Conservation (phyloP, 2,329 filamentous ascomycete species). For the Mariannaea sp. region DNA sequence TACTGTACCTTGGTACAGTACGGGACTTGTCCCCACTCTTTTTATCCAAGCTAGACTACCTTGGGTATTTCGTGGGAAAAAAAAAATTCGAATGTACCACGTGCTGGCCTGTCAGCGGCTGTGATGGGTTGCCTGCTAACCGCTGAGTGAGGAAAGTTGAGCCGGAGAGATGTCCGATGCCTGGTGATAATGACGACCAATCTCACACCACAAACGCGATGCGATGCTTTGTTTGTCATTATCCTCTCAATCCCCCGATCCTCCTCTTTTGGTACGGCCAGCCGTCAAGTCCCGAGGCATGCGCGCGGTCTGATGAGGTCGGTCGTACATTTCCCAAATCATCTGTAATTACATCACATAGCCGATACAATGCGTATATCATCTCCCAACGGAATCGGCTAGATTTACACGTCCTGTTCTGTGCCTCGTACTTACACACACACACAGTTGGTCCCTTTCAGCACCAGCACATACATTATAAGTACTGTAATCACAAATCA, state of each 20-base stretch:
- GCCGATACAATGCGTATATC: too few species aligned
- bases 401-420: too few species aligned
- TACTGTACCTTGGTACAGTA: too few species aligned
- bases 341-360: too few species aligned
- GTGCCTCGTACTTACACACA: too few species aligned
- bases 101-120: constrained; percentile 22
- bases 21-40: constrained; percentile 34
- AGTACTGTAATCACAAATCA: constrained; percentile 5
- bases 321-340: too few species aligned
- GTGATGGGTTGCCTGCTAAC: constrained; percentile 18
- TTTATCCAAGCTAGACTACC: too few species aligned
- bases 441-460: too few species aligned
- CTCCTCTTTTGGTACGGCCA: background rate
- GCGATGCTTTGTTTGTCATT: constrained; percentile 9
- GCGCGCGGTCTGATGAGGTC: too few species aligned
- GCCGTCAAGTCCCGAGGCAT: too few species aligned
- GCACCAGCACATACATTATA: too few species aligned
- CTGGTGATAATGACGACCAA: constrained; percentile 20
- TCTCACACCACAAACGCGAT: constrained; percentile 18
- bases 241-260: background rate
- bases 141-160: constrained; percentile 21
- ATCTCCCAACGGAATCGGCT: too few species aligned
- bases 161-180: constrained; percentile 20
- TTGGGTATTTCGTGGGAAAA: constrained; percentile 23
- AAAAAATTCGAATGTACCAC: constrained; percentile 30